phyloP scores from a whole-genome alignment of 352 stramenopile species.

The Globisporangium perplexum region DNA sequence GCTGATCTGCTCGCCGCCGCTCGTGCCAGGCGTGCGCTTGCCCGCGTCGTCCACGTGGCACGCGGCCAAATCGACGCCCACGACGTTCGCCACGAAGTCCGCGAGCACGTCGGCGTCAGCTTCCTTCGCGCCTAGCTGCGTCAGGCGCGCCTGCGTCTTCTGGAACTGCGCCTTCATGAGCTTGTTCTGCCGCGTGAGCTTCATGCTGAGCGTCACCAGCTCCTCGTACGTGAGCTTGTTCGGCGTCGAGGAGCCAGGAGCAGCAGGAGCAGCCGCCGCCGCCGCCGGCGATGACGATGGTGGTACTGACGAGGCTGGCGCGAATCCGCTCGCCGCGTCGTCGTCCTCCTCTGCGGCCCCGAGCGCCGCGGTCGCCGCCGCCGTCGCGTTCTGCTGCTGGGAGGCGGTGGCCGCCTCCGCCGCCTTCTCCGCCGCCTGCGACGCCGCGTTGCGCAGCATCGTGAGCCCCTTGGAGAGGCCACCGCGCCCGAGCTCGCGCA shows the following conservation, averaged over 20 bases:
- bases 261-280: neutral
- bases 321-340: neutral
- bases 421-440: constrained; percentile 24
- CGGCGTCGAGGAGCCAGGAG: neutral
- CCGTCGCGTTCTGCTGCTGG: neutral
- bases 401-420: constrained; percentile 4
- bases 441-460: constrained; percentile 56
- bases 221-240: constrained; percentile 71
- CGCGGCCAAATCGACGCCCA: constrained; percentile 60
- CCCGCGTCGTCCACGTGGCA: constrained; percentile 31
- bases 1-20: constrained; percentile 2
- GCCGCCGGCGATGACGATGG: too few relatives aligned
- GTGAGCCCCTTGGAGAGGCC: constrained; percentile 71
- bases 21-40: constrained; percentile 3
- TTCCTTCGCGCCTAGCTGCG: constrained; percentile 27
- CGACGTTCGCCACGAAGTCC: constrained; percentile 53
- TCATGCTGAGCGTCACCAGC: constrained; percentile 80
- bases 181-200: constrained; percentile 86
- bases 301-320: too few relatives aligned
- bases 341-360: constrained; percentile 1
- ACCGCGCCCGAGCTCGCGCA: constrained; percentile 77
- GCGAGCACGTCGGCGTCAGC: constrained; percentile 41
- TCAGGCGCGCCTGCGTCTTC: constrained; percentile 56
- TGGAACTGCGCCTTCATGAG: constrained; percentile 82
- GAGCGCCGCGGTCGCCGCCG: constrained; percentile 9